Evolutionary conservation across 768 basidiomycete genomes (phyloP).

Genomic region (Lactarius trivialis): DNA sequence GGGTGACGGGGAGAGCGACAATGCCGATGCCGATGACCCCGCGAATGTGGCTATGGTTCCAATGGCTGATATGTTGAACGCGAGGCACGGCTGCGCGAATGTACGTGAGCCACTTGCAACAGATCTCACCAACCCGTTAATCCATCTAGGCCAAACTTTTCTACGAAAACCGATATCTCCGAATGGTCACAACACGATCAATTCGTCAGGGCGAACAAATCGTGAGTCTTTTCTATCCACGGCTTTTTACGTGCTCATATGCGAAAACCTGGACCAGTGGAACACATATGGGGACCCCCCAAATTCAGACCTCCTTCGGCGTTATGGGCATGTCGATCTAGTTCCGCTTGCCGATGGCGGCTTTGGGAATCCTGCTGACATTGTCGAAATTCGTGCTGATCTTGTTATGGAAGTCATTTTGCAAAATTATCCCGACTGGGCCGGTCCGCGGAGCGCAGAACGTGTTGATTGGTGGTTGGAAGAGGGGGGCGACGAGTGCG

Average conservation of each 20-base stretch:
- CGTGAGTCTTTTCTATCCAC: slow-evolving; percentile 39
- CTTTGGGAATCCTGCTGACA: slow-evolving; percentile 68
- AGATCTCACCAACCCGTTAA: not conserved
- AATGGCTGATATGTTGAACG: slow-evolving; percentile 94
- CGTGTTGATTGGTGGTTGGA: slow-evolving; percentile 94
- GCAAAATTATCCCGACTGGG: slow-evolving; percentile 7
- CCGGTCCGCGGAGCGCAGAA: slow-evolving; percentile 31
- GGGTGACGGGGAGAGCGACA: slow-evolving; percentile 29
- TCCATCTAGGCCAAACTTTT: slow-evolving; percentile 70
- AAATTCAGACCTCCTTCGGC: slow-evolving; percentile 87
- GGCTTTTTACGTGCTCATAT: not conserved
- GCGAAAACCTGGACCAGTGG: slow-evolving; percentile 44
- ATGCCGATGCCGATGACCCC: slow-evolving; percentile 51
- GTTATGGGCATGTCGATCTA: slow-evolving; percentile 89
- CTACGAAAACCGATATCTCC: slow-evolving; percentile 61
- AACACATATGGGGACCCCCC: slow-evolving; percentile 95
- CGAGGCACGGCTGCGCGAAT: slow-evolving; percentile 77
- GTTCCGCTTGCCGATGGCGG: slow-evolving; percentile 46
- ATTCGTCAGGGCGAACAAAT: slow-evolving; percentile 84
- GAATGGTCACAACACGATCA: slow-evolving; percentile 73
- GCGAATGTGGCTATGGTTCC: slow-evolving; percentile 86
- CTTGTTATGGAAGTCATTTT: slow-evolving; percentile 44
- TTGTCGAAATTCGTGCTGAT: slow-evolving; percentile 74
- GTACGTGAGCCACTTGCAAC: slow-evolving; percentile 39
- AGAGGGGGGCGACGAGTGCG: slow-evolving; percentile 83